Evolutionary conservation across 192 early-diverging fungal genomes (phyloP), one percentile per base, ranked within the genome.

Genomic region (Coemansia nantahalensis): DNA sequence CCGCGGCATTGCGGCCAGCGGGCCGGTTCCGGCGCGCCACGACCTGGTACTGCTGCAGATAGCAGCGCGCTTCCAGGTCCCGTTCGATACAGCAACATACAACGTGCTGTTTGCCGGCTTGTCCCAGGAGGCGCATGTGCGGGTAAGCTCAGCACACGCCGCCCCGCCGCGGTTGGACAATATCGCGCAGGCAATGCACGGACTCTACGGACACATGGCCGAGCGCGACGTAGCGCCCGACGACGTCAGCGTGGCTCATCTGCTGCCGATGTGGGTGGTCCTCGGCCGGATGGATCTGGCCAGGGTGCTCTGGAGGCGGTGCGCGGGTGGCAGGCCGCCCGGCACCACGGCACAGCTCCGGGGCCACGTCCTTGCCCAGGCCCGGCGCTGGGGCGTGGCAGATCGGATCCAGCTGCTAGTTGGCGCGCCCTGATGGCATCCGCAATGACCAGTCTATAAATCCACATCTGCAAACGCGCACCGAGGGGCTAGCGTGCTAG

Each of bases 241-340:
- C 34, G 57, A 61, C 17, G 51, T 46, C 37, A 47, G 44, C 13
- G 14, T 61, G 19, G 14, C 47, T 26, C 53, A 56, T 24, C 18
- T 68, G 46, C 28, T 56, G 39, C 58, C 65, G 15, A 16, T 56
- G 37, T 68, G 65, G 58, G 39, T 56, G 17, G 14, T 30, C 21
- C 8, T 56, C 4, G 54, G 45, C 15, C 23, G 14, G 2, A 3
- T 14, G 4, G 38, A 42, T 5, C 16, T 68, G 19, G 65, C 45
- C 34, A 1, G 2, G 30, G 46, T 26, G 26, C 44, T 38, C 41
- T 13, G 21, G 17, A 4, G 48, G 37, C 16, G 32, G 26, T 28
- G 26, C 26, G 26, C 7, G 26, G 3, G 7, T 28, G 26, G 26
- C 26, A 28, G 49, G n/a, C 24, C 51, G 12, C 33, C 15, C 19